Evolutionary conservation across 345 rosid species (phyloP).

Genomic region (Euphorbia tirucalli): DNA sequence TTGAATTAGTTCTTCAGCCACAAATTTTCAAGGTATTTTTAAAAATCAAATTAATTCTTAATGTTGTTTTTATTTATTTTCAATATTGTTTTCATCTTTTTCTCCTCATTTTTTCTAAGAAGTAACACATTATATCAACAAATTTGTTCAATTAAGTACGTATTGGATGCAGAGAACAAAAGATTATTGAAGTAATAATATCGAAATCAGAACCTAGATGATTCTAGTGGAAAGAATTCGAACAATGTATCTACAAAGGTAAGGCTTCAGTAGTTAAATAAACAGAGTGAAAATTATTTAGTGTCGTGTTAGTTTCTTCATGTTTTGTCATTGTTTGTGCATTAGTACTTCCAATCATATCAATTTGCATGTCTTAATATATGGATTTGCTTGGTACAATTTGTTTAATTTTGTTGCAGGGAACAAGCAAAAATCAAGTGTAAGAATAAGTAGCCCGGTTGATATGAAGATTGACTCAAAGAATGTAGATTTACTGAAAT

Average conservation of each 20-base stretch:
- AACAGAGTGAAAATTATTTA: not conserved
- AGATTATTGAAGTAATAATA: slow-evolving; percentile 38
- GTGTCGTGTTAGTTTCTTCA: not conserved
- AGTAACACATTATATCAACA: too few species aligned
- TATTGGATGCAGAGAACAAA: slow-evolving; percentile 46
- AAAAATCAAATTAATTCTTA: too few species aligned
- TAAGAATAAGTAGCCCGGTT: slow-evolving; percentile 38
- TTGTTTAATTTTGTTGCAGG: slow-evolving; percentile 38
- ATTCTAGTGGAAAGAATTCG: slow-evolving; percentile 48
- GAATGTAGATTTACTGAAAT: slow-evolving; percentile 37
- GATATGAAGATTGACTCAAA: slow-evolving; percentile 48
- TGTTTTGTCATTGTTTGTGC: not conserved
- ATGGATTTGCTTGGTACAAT: slow-evolving; percentile 9
- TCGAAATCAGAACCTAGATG: slow-evolving; percentile 32
- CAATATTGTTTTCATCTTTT: too few species aligned
- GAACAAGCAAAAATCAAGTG: slow-evolving; percentile 60
- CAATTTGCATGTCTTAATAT: too few species aligned
- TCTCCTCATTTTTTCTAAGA: too few species aligned
- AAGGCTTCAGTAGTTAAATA: not conserved
- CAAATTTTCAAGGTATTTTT: too few species aligned
- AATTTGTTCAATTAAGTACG: too few species aligned
- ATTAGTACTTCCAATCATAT: too few species aligned
- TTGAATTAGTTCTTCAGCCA: too few species aligned
- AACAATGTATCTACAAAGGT: slow-evolving; percentile 56
- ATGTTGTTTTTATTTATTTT: too few species aligned